Base-by-base conservation (phyloP, 2,329 filamentous ascomycete genomes). In the Plenodomus tracheiphilus region DNA sequence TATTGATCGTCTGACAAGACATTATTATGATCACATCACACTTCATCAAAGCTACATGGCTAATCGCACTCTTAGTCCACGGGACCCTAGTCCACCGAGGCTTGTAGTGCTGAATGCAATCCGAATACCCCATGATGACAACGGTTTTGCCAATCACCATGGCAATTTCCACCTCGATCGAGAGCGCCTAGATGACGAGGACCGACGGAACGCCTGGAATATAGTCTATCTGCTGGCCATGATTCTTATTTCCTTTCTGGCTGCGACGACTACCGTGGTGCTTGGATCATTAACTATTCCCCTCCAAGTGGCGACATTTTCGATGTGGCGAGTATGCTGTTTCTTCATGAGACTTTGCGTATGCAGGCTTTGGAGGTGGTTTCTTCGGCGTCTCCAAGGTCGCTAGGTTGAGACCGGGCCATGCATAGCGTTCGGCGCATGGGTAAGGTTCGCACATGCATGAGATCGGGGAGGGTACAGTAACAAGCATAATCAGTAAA, bases 351-450 rank as follows among this genome's bases (percentile, higher is more conserved):
- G 22, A 10, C 22, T 5, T 10, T 5, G 5, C 10, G 22, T 25
- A 10, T 43, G 16, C 41, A 43, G 22, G 20, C 16, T 17, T 15
- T 43, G 34, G 13, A 35, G 11, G 16, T 16, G 10, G 32, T 21
- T 38, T 17, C 36, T 18, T 35, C n/a, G 15, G 32, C 16, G 22
- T 28, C 25, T n/a, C 41, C 20, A 15, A 20, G 34, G 35, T 17
- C 25, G 15, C n/a, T 43, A 9, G 32, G 21, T 44, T 19, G 17
- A 38, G 13, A 16, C 18, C 32, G 34, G 25, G 35, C 16, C 25
- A 11, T 39, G 42, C 42, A 44, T 39, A 44, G 42, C 42, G 34
- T 25, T 39, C 17, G 42, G 42, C 35, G 42, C 42, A 20, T 32
- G 42, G 17, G 20, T 30, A 17, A 4, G 15, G 18, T 39, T 18